Base-by-base conservation (phyloP, 495 filamentous ascomycete species). In the Aspergillus mulundensis region DNA sequence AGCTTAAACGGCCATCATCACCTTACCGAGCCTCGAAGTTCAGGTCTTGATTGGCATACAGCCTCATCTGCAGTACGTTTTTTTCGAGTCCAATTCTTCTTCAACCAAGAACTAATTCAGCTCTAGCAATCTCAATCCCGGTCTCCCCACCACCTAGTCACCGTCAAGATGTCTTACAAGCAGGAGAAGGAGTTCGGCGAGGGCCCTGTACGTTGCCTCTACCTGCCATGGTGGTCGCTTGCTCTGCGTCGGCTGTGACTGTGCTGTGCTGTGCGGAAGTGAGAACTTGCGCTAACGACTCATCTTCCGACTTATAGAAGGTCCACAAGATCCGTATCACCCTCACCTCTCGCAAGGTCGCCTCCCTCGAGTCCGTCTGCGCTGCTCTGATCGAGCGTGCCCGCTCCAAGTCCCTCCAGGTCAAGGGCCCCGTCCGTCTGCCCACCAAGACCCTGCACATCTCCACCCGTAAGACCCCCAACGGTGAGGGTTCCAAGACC, bases 401-500 rank as follows among this genome's bases (percentile, higher is more conserved):
- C 70, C 96, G 96, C 85, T 84, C 81, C 81, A 98, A 97, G 90
- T 90, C 91, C 67, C 89, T 98, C 68, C 90, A 91, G 72, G 90
- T 95, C 80, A 96, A 97, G 84, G 94, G 94, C 71, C 94, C 94
- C 72, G 95, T 98, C 76, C 94, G 94, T 76, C 89, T 98, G 59
- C 94, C 94, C 60, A 97, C 94, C 81, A 96, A 97, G 86, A 87
- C 84, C 71, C 86, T 98, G 66, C 88, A 95, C 82, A 84, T 97
- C 83, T 93, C 91, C 70, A 95, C 91, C 78, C 80, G 89, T 66
- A 93, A 92, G 87, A 96, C 94, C 61, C 94, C 94, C 72, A 94
- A 90, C 77, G 94, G 94, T 87, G 94, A 98, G 84, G 94, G 94
- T 78, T 95, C 90, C 74, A 98, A 98, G 88, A 98, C 94, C 70